These are phyloP conservation scores for Candida freyschussii DNA, from an alignment of 1,139 yeast genomes.

Conservation along the genomic window DNA sequence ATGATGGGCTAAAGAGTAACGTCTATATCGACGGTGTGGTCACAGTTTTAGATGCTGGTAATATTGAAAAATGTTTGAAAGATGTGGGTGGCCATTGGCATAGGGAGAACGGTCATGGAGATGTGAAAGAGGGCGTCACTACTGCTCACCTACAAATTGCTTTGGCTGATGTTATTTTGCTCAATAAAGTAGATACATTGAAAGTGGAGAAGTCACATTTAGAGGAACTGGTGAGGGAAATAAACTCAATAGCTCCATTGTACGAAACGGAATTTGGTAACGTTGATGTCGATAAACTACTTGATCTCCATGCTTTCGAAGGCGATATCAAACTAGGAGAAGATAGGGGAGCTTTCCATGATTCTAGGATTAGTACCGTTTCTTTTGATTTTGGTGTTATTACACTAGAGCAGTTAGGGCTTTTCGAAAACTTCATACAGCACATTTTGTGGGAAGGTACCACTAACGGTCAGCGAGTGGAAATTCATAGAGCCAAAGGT, in stretches of 20 bases:
- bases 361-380: conserved; percentile 60
- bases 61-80: conserved; percentile 60
- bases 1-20: conserved; percentile 77
- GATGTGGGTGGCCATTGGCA: conserved; percentile 72
- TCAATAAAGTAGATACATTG: conserved; percentile 70
- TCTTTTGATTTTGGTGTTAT: conserved; percentile 49
- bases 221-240: conserved; percentile 37
- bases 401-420: conserved; percentile 30
- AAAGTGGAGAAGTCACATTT: conserved; percentile 28
- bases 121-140: conserved; percentile 48
- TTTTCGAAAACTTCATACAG: conserved; percentile 60
- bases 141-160: conserved; percentile 91
- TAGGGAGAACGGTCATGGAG: conserved; percentile 36
- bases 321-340: conserved; percentile 33
- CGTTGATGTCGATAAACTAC: conserved; percentile 53
- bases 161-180: conserved; percentile 72
- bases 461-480: conserved; percentile 42
- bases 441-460: conserved; percentile 61
- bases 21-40: conserved; percentile 91
- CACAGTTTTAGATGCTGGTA: conserved; percentile 81
- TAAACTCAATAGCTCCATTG: conserved; percentile 68
- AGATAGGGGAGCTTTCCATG: conserved; percentile 36
- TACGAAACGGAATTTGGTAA: conserved; percentile 69
- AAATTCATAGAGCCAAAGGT: conserved; percentile 83
- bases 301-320: conserved; percentile 82